Evolutionary conservation across 2,329 filamentous ascomycete genomes (phyloP).

Genomic region (Ophiostoma sp.): DNA sequence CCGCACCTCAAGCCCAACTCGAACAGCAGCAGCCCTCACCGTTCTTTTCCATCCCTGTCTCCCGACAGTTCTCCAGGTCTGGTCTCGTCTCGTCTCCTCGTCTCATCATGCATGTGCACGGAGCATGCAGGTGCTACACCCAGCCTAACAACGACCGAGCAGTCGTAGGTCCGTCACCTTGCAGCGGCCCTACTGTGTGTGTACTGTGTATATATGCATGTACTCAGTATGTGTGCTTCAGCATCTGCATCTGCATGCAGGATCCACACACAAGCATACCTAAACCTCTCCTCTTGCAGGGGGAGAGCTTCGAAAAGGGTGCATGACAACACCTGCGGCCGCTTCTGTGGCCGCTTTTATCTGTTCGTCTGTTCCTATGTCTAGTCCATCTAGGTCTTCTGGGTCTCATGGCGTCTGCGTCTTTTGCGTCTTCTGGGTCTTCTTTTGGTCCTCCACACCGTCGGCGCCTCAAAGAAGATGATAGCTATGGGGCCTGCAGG

Average conservation of each 20-base stretch:
- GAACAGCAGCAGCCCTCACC: neutral
- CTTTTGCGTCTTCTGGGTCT: neutral
- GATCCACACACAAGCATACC: constrained; percentile 10
- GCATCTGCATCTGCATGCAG: neutral
- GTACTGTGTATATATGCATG: neutral
- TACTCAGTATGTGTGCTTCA: neutral
- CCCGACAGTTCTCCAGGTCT: neutral
- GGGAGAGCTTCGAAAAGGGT: constrained; percentile 1
- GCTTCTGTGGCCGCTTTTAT: constrained; percentile 22
- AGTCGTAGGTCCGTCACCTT: neutral
- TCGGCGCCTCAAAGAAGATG: neutral
- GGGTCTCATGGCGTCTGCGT: neutral
- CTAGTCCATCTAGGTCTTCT: neutral
- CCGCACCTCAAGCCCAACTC: neutral
- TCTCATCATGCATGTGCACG: constrained; percentile 6
- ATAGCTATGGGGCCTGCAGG: neutral
- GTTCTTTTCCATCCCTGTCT: constrained; percentile 6
- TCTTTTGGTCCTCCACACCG: neutral
- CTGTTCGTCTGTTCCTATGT: neutral
- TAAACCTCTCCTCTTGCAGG: neutral
- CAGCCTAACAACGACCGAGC: constrained; percentile 1
- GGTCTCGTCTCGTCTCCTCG: neutral
- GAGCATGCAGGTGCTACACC: neutral
- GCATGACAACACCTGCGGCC: constrained; percentile 25
- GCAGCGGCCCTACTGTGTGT: neutral